These are phyloP conservation scores for Verticillium klebahnii DNA, from an alignment of 2,329 filamentous ascomycete genomes.

Conservation along the genomic window DNA sequence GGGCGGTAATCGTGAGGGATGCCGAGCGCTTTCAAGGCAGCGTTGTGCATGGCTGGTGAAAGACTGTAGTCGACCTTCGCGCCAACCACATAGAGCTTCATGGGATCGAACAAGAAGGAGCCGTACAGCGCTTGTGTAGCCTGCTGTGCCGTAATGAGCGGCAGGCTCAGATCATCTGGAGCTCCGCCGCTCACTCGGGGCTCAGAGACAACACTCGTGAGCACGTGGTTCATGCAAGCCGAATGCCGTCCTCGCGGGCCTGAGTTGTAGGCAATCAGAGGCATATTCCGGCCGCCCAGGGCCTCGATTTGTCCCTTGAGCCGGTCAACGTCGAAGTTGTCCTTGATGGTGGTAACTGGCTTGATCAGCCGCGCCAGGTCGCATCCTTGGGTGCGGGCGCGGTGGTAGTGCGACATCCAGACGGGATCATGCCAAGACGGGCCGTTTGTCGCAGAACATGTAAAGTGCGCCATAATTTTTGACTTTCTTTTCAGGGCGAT, in stretches of 20 bases:
- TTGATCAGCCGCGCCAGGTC: constrained; percentile 59
- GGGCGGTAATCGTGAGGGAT: constrained; percentile 66
- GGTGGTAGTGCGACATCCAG: constrained; percentile 54
- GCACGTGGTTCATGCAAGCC: constrained; percentile 59
- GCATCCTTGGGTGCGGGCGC: constrained; percentile 53
- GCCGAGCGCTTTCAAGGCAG: constrained; percentile 62
- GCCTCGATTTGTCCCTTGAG: constrained; percentile 46
- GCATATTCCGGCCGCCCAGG: constrained; percentile 37
- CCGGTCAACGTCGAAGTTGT: constrained; percentile 57
- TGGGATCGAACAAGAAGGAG: constrained; percentile 61
- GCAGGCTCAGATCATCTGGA: constrained; percentile 13
- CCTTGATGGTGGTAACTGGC: constrained; percentile 49
- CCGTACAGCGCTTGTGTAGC: constrained; percentile 62
- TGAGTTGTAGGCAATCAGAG: constrained; percentile 61
- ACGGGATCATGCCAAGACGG: constrained; percentile 52
- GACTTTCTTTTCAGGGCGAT: constrained; percentile 47
- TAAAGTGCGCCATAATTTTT: constrained; percentile 57
- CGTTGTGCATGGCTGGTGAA: constrained; percentile 74
- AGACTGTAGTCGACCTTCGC: constrained; percentile 67
- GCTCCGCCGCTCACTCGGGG: constrained; percentile 18
- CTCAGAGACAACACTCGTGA: constrained; percentile 56
- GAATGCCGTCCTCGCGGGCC: constrained; percentile 60
- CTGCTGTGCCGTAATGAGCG: constrained; percentile 52
- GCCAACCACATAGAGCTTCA: constrained; percentile 73
- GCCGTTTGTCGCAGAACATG: constrained; percentile 30